Percentiles rank a stretch among this genome's conserved stretches.
phyloP scores from a whole-genome alignment of 495 filamentous ascomycete genomes.

The Articulospora tetracladia region DNA sequence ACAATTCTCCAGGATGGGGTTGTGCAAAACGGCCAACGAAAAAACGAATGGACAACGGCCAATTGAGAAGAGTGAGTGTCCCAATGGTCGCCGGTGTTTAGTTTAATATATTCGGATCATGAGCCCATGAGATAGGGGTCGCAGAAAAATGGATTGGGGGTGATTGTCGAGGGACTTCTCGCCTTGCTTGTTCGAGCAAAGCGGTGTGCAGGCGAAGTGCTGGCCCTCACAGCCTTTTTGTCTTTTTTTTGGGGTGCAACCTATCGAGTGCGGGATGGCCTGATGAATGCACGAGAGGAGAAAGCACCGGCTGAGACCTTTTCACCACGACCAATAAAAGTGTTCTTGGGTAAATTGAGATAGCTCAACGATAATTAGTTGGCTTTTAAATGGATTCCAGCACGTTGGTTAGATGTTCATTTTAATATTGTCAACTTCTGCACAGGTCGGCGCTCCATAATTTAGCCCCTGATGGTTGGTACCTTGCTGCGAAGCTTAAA shows the following conservation, averaged over 20 bases:
- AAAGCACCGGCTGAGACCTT: neutral
- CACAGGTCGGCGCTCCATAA: neutral
- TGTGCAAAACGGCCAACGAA: neutral
- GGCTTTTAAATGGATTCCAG: neutral
- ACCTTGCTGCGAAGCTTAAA: neutral
- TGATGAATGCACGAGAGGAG: neutral
- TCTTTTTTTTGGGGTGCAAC: neutral
- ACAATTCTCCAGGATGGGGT: neutral
- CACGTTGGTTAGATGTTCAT: neutral
- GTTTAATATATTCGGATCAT: constrained; percentile 11
- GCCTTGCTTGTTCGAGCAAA: constrained; percentile 14
- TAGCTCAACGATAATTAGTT: neutral
- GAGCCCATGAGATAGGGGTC: constrained; percentile 11
- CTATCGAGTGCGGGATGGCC: neutral
- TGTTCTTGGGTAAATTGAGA: neutral
- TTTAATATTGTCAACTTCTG: neutral
- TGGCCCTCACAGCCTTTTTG: neutral
- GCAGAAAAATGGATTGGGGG: constrained; percentile 8
- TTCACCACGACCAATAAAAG: neutral
- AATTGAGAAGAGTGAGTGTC: constrained; percentile 13
- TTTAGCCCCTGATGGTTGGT: neutral
- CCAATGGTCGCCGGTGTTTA: constrained; percentile 10
- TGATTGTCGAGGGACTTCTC: neutral
- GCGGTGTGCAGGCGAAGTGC: constrained; percentile 11
- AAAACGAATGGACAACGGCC: constrained; percentile 3